Conservation (phyloP, 1,284 basidiomycete species). For the Trichosporon faecale region DNA sequence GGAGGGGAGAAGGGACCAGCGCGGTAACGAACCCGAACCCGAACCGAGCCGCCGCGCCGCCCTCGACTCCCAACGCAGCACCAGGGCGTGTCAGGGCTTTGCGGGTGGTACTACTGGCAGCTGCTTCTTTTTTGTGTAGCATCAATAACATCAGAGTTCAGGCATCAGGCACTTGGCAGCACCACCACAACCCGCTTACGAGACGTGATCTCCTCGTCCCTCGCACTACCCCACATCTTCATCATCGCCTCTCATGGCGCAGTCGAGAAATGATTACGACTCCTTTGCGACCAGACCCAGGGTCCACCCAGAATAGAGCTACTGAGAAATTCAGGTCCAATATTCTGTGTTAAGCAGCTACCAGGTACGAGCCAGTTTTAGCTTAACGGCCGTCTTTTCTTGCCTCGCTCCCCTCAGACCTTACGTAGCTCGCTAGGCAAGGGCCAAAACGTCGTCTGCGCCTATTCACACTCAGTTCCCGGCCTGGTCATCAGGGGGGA, state of each 20-base stretch:
- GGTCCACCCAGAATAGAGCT: conserved; percentile 3
- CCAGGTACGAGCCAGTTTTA: background rate
- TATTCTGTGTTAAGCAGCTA: background rate
- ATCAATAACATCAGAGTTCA: background rate
- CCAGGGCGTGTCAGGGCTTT: background rate
- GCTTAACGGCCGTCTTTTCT: background rate
- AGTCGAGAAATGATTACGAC: background rate
- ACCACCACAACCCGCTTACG: conserved; percentile 1
- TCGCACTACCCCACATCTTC: background rate
- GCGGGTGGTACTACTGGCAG: background rate
- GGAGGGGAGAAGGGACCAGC: background rate
- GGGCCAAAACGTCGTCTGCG: background rate
- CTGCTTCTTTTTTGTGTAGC: background rate
- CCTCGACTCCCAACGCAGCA: background rate
- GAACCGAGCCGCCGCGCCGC: background rate
- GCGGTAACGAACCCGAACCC: conserved; percentile 5
- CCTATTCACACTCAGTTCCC: background rate
- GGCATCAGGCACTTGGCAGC: background rate
- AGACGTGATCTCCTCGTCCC: conserved; percentile 7
- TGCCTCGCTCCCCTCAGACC: background rate
- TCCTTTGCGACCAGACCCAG: background rate
- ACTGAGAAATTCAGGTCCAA: background rate
- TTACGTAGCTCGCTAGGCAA: too few relatives aligned
- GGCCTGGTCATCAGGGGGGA: background rate
- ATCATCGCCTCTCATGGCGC: background rate